Percentiles rank a stretch among this genome's conserved stretches.
Conservation (phyloP, 1,284 basidiomycete genomes). For the Cryptococcus depauperatus region DNA sequence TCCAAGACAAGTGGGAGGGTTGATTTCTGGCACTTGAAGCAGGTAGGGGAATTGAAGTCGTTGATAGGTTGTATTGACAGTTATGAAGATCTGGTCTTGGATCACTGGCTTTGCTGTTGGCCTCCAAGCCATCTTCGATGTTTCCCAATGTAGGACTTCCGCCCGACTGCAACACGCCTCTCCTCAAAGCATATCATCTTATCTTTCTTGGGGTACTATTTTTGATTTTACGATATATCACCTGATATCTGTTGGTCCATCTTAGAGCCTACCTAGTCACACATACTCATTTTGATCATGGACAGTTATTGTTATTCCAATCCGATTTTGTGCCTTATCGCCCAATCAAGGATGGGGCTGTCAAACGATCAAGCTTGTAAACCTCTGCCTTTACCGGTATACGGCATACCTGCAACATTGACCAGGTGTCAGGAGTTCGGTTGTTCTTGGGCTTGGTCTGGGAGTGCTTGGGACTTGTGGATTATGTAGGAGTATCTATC, state of each 20-base stretch:
- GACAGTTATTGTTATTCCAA: slow-evolving; percentile 37
- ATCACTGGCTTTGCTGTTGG: slow-evolving; percentile 28
- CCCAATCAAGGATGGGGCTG: slow-evolving; percentile 4
- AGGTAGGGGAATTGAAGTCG: slow-evolving; percentile 34
- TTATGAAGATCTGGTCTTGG: slow-evolving; percentile 36
- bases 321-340: slow-evolving; percentile 37
- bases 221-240: neutral
- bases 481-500: too few relatives aligned
- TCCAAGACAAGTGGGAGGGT: slow-evolving; percentile 34
- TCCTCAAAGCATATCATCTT: slow-evolving; percentile 42
- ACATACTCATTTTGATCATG: slow-evolving; percentile 44
- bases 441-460: neutral
- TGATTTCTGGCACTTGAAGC: slow-evolving; percentile 42
- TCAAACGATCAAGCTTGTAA: slow-evolving; percentile 5
- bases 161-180: slow-evolving; percentile 26
- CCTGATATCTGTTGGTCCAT: neutral
- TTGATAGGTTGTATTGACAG: neutral
- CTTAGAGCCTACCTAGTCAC: slow-evolving; percentile 43
- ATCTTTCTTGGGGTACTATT: slow-evolving; percentile 31
- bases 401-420: slow-evolving; percentile 33
- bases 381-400: slow-evolving; percentile 15
- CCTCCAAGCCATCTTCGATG: slow-evolving; percentile 9
- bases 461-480: neutral
- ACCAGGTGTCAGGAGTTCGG: slow-evolving; percentile 26
- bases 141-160: slow-evolving; percentile 37